These are phyloP conservation scores for Ochetophila trinervis DNA, from an alignment of 306 rosid genomes.

Conservation along the genomic window DNA sequence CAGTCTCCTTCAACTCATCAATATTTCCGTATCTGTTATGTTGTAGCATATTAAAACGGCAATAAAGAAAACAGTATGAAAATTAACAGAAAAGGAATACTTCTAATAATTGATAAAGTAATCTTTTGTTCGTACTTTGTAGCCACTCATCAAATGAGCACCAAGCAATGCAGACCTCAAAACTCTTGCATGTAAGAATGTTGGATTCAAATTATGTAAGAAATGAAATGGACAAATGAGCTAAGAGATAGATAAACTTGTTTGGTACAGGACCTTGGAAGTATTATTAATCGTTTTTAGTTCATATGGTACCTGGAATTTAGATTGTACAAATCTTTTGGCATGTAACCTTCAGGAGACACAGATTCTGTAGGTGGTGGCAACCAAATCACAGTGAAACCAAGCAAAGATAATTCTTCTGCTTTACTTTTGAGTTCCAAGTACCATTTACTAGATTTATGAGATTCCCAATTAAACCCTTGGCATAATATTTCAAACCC, in stretches of 20 bases:
- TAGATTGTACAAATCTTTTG: constrained; percentile 82
- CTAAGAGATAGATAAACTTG: not conserved
- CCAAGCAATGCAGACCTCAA: not conserved
- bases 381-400: constrained; percentile 88
- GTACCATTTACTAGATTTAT: constrained; percentile 92
- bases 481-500: constrained; percentile 94
- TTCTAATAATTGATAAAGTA: no score
- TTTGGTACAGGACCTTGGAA: not conserved
- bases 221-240: not conserved
- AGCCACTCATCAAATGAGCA: not conserved
- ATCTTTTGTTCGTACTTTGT: not conserved
- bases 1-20: constrained; percentile 80
- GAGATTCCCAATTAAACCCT: constrained; percentile 98
- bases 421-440: constrained; percentile 71
- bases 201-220: not conserved
- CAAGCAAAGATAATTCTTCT: constrained; percentile 62
- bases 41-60: constrained; percentile 6
- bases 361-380: constrained; percentile 99
- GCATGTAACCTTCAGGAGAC: constrained; percentile 97
- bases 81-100: not conserved
- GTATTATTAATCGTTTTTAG: not conserved
- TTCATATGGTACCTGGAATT: constrained; percentile 65
- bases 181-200: not conserved
- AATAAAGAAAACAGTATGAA: not conserved
- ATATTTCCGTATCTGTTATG: constrained; percentile 70